These are phyloP conservation scores for Cyamopsis tetragonoloba DNA, from an alignment of 306 rosid species.

Conservation along the genomic window DNA sequence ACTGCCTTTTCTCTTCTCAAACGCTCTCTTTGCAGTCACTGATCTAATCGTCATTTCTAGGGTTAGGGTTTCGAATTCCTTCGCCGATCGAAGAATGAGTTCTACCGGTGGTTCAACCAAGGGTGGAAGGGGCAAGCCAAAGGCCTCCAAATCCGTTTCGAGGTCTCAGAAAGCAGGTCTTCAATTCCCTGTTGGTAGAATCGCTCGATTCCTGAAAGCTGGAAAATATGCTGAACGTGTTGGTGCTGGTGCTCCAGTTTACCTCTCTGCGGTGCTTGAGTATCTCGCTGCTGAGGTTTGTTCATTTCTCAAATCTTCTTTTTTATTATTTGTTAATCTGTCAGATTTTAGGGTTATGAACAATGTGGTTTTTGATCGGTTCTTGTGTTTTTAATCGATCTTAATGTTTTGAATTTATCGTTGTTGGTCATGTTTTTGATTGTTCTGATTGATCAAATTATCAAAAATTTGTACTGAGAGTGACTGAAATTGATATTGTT, in stretches of 20 bases:
- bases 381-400: neutral
- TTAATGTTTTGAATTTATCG: too few species aligned
- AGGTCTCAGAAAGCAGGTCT: slow-evolving; percentile 83
- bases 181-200: slow-evolving; percentile 90
- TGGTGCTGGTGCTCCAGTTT: slow-evolving; percentile 93
- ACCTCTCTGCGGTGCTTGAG: slow-evolving; percentile 85
- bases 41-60: neutral
- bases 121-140: slow-evolving; percentile 94
- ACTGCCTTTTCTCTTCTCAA: neutral
- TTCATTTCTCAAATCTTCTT: neutral
- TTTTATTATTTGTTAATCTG: neutral
- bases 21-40: rapidly evolving
- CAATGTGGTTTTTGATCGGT: neutral
- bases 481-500: too few species aligned
- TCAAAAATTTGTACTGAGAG: too few species aligned
- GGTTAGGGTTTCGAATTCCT: slow-evolving; percentile 33
- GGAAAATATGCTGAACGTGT: slow-evolving; percentile 94
- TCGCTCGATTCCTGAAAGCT: slow-evolving; percentile 74
- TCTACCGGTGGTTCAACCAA: slow-evolving; percentile 65
- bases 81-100: slow-evolving; percentile 46
- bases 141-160: slow-evolving; percentile 81
- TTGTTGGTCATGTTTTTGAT: neutral
- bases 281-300: slow-evolving; percentile 88
- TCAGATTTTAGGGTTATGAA: too few species aligned
- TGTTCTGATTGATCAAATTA: neutral